Base-by-base conservation (phyloP, 768 basidiomycete genomes). In the Nidularia sp. region DNA sequence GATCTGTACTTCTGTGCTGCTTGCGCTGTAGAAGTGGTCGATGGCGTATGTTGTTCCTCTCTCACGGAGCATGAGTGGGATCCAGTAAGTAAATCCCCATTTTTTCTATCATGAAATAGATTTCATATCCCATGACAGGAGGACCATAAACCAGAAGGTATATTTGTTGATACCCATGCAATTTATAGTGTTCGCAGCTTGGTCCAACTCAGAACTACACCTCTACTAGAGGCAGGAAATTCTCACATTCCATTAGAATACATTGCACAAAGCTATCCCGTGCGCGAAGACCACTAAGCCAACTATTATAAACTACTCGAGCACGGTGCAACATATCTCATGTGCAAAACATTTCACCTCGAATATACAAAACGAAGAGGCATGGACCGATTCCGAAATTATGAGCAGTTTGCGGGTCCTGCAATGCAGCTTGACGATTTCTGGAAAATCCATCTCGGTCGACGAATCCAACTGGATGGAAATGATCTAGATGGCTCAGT, bases 361-460 rank as follows among this genome's bases (percentile, higher is more conserved):
- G 57, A 66, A 51, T 73, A 63, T 49, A 55, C 57, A 13, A 5
- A 54, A 1, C 47, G 59, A 25, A 45, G 22, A 3, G 71, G 74
- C 0, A 76, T 74, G 63, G 63, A 67, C 67, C 0, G 67, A 74
- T 50, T 50, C 58, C 2, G 55, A 54, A 0, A 47, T 73, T 70
- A 62, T 43, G 61, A 68, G 0, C 62, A 68, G 13, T 73, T 72
- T 51, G 51, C 66, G 0, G 67, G 68, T 0, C 64, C 67, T 1
- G 60, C 51, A 7, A 72, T 76, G 65, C 53, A 60, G 12, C 13
- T 58, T 29, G 70, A 67, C 3, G 66, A 71, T 51, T 52, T 55
- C 6, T 74, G 75, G 75, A 70, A 70, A 51, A 72, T 76, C 6
- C 62, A 66, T 47, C 64, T 76, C 9, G 74, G 73, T 4, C 54